phyloP scores from a whole-genome alignment of 2,329 filamentous ascomycete species.

The Fusarium papillatum region DNA sequence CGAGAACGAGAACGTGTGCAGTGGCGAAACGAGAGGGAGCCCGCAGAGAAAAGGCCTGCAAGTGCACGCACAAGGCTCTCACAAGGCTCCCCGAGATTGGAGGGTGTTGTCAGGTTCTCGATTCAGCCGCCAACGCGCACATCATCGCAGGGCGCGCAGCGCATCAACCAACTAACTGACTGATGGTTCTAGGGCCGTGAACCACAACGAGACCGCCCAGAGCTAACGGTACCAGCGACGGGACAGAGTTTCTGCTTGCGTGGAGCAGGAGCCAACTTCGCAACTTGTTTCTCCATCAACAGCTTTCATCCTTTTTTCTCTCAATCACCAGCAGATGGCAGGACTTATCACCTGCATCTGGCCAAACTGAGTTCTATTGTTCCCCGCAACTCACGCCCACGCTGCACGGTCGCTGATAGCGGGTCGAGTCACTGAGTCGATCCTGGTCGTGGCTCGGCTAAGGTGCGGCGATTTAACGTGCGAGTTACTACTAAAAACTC shows the following conservation, averaged over 20 bases:
- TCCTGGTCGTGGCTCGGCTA: slow-evolving; percentile 49
- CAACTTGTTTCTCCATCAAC: not conserved
- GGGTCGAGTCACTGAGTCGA: slow-evolving; percentile 28
- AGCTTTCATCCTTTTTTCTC: not conserved
- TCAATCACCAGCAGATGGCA: slow-evolving; percentile 24
- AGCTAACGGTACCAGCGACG: slow-evolving; percentile 5
- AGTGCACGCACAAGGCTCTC: slow-evolving; percentile 40
- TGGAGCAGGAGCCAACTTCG: not conserved
- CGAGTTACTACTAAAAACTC: slow-evolving; percentile 55
- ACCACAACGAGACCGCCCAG: slow-evolving; percentile 9
- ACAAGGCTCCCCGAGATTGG: slow-evolving; percentile 12
- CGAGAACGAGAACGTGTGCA: slow-evolving; percentile 5
- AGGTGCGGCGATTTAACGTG: slow-evolving; percentile 55
- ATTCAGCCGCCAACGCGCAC: slow-evolving; percentile 21
- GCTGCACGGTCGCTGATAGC: slow-evolving; percentile 37
- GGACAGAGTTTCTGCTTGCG: slow-evolving; percentile 1
- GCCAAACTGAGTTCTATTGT: slow-evolving; percentile 12
- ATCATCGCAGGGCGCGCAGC: slow-evolving; percentile 4
- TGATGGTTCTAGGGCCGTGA: slow-evolving; percentile 9
- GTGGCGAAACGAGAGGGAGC: slow-evolving; percentile 13
- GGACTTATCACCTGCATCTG: slow-evolving; percentile 18
- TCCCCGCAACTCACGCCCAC: slow-evolving; percentile 30
- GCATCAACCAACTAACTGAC: slow-evolving; percentile 12
- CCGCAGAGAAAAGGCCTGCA: slow-evolving; percentile 38
- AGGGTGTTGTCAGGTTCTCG: slow-evolving; percentile 5